phyloP scores from a whole-genome alignment of 768 basidiomycete genomes.

The Naganishia randhawae region DNA sequence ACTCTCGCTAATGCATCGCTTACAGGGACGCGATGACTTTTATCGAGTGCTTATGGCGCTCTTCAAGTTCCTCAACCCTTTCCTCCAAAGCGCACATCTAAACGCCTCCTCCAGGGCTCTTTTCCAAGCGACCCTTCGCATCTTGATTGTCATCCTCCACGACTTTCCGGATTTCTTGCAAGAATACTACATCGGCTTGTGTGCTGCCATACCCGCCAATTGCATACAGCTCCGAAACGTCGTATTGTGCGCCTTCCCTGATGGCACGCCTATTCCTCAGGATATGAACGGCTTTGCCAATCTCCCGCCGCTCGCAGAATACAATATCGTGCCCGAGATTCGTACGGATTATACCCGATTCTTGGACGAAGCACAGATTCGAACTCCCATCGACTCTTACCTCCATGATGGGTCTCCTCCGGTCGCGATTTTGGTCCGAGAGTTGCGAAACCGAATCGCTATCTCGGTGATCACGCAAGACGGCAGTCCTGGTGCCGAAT shows the following conservation, averaged over 20 bases:
- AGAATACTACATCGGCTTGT: constrained; percentile 93
- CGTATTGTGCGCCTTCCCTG: constrained; percentile 91
- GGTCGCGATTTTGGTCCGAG: constrained; percentile 63
- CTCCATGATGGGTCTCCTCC: constrained; percentile 57
- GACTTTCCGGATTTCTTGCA: constrained; percentile 98
- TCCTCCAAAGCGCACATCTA: constrained; percentile 71
- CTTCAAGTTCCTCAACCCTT: constrained; percentile 89
- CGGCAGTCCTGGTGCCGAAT: constrained; percentile 57
- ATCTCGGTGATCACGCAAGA: constrained; percentile 52
- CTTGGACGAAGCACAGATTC: constrained; percentile 74
- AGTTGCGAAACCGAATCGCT: constrained; percentile 70
- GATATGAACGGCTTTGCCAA: constrained; percentile 35
- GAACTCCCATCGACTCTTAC: constrained; percentile 75
- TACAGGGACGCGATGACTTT: constrained; percentile 88
- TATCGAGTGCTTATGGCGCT: constrained; percentile 88
- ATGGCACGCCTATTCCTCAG: constrained; percentile 63
- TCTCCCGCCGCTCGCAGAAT: constrained; percentile 77
- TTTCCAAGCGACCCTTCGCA: constrained; percentile 81
- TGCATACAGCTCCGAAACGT: constrained; percentile 97
- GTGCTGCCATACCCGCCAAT: constrained; percentile 83
- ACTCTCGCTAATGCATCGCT: constrained; percentile 13
- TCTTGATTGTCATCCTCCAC: constrained; percentile 90
- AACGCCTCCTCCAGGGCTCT: constrained; percentile 76
- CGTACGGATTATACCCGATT: constrained; percentile 83
- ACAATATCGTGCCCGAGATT: constrained; percentile 86